A percentile compares a stretch with the other conserved stretches of the same genome.
Conservation (phyloP, 2,329 filamentous ascomycete genomes). For the Sarocladiaceae sp. region DNA sequence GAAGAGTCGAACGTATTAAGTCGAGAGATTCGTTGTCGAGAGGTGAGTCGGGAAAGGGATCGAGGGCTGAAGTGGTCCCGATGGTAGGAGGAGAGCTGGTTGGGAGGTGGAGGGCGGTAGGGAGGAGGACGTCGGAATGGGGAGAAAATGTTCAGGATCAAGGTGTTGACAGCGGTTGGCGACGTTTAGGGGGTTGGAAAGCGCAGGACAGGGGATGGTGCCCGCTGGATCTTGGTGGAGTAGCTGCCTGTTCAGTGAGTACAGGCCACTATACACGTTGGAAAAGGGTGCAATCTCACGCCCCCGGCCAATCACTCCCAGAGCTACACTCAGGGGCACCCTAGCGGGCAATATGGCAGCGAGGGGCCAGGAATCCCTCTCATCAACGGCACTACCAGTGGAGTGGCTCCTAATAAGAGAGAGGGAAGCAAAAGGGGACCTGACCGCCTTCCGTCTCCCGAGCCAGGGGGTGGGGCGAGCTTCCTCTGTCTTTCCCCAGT, state of each 20-base stretch:
- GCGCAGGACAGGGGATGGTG: conserved; percentile 2
- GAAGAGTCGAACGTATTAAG: not conserved
- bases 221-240: not conserved
- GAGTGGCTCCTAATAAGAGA: no score
- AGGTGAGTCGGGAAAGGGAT: not conserved
- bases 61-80: not conserved
- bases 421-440: conserved; percentile 7
- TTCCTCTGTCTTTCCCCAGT: not conserved
- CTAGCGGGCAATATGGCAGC: not conserved
- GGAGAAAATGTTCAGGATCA: conserved; percentile 9
- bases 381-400: no score
- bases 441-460: conserved; percentile 3
- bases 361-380: no score
- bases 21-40: not conserved
- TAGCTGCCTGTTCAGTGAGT: not conserved
- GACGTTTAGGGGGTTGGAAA: not conserved
- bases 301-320: conserved; percentile 8
- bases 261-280: no score
- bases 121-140: conserved; percentile 4
- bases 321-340: conserved; percentile 5
- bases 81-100: not conserved
- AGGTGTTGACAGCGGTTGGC: conserved; percentile 6
- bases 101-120: conserved; percentile 4
- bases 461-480: not conserved
- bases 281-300: conserved; percentile 2